A percentile compares a stretch with the other conserved stretches of the same genome.
phyloP scores from a whole-genome alignment of 140 eudicot genomes.

The Stevia rebaudiana region DNA sequence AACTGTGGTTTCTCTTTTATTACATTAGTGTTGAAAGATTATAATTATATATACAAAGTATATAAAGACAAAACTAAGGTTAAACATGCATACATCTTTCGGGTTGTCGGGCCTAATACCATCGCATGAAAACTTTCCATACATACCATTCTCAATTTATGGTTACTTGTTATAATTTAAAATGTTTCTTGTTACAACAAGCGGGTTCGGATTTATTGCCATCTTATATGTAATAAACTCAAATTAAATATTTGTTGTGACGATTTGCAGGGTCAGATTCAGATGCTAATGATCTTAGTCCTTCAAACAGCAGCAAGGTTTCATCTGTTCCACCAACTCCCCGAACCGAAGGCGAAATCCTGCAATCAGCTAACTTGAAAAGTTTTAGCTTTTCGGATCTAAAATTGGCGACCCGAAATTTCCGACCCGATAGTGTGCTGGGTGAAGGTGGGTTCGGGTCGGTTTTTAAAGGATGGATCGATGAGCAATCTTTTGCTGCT shows the following conservation, averaged over 20 bases:
- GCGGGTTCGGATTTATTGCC: no score
- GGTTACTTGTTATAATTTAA: no score
- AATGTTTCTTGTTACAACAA: no score
- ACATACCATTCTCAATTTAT: no score
- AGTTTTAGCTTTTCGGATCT: conserved; percentile 64
- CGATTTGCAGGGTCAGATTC: conserved; percentile 49
- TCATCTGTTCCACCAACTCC: conserved; percentile 70
- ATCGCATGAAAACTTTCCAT: no score
- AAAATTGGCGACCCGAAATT: conserved; percentile 67
- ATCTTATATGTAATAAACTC: no score
- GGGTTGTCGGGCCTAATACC: no score
- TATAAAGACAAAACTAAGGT: no score
- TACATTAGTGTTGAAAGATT: no score
- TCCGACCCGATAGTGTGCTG: conserved; percentile 80
- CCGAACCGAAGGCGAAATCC: conserved; percentile 68
- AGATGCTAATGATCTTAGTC: conserved; percentile 32
- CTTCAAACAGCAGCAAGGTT: conserved; percentile 45
- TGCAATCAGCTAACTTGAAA: conserved; percentile 63
- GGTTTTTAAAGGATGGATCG: conserved; percentile 95
- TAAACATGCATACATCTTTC: no score
- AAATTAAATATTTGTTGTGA: not conserved
- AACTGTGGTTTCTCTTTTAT: no score
- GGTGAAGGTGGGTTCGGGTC: conserved; percentile 97
- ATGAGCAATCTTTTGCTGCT: conserved; percentile 58
- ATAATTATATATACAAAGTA: no score